Evolutionary conservation across 2,329 filamentous ascomycete species (phyloP), one percentile per base, ranked within the genome.

Genomic region (Xylaria sp.): DNA sequence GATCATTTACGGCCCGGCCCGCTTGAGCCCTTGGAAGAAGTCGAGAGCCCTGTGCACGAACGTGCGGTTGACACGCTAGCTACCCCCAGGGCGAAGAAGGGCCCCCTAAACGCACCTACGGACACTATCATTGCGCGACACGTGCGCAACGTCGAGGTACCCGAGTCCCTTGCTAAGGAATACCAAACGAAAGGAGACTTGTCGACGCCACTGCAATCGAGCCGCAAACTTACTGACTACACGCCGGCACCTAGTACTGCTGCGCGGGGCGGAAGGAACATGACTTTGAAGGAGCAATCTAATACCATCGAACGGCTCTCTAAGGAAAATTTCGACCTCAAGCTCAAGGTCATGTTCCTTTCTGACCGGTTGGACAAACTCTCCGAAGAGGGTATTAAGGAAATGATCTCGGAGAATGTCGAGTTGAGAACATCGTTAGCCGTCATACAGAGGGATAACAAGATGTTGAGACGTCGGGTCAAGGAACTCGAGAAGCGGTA

Each of bases 301-400:
- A 97, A 92, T 80, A 98, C 95, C 15, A 97, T 99, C 71, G 96
- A 99, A 80, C 90, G 94, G 67, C 86, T 98, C 2, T 97, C 93
- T 68, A 99, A 99, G 81, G 96, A 99, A 79, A 99, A 99, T 72
- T 99, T 98, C 78, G 95, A 97, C 78, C 83, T 98, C 63, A 97
- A 98, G 81, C 90, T 98, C 80, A 97, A 97, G 78, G 96, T 98
- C 72, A 97, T 97, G 85, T 99, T 97, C 77, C 86, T 99, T 57
- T 97, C 95, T 75, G 93, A 98, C 79, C 92, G 95, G 1, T 83
- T 99, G 23, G 94, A 97, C 80, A 96, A 95, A 77, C 87, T 97
- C 48, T 97, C 94, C 1, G 95, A 98, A 78, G 95, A 98, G 81
- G 94, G 94, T 71, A 91, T 99, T 78, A 97, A 97, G 81, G 95